Base-by-base conservation (phyloP, 345 rosid species). In the Dipteronia dyeriana region DNA sequence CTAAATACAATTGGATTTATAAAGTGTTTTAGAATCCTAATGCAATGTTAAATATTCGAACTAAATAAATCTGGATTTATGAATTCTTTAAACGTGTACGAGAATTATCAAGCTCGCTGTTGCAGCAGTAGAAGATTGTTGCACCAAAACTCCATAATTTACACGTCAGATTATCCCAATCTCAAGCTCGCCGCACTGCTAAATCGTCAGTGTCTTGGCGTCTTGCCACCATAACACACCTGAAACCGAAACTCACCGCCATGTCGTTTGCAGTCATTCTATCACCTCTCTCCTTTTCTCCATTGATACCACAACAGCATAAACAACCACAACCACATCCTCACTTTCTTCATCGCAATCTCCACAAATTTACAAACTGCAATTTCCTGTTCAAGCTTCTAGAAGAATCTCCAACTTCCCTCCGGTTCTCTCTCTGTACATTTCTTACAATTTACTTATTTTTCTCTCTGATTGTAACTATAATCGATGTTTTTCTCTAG, bases 251-350 rank as follows among this genome's bases (percentile, higher is more conserved):
- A 43, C 66, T 67, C 75, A 67, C 78, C 45, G 76, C 67, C 49
- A 86, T 86, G 89, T 66, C 79, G 25, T 74, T 64, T 20, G 49
- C 73, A 23, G 72, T 84, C 75, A 67, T 73, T 60, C 64, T 79
- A 56, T 67, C 85, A 70, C 49, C 54, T 51, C 56, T 62, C 60
- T 67, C 68, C 53, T 4, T 68, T 65, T 41, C 81, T 41, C 45
- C 64, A 45, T 25, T 22, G 9, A 14, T 11, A 9, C 62, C 2
- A 12, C 23, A 4, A 31, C 64, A 49, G 47, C 73, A 34, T 34
- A 34, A 34, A 34, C 38, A 31, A 31, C n/a, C n/a, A n/a, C 34
- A 34, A 34, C 38, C 38, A 34, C 38, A 59, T 13, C 38, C 51
- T 59, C 45, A 9, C 16, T 7, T 61, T 26, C 25, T 68, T 43